A percentile compares a stretch with the other conserved stretches of the same genome.
phyloP scores from a whole-genome alignment of 148 eudicot genomes.

The Heliamphora exappendiculata region DNA sequence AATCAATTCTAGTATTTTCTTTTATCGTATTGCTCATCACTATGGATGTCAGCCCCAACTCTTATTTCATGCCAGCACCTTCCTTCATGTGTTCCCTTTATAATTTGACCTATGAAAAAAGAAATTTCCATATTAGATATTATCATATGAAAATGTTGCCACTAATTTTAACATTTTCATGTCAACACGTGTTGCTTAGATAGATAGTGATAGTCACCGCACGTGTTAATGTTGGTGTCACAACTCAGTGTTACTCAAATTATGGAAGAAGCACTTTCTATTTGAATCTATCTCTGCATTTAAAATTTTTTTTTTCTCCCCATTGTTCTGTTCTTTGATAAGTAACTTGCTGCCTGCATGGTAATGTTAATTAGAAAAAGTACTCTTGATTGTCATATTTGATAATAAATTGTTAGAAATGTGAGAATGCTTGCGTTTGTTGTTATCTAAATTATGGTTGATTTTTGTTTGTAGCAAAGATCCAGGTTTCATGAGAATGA shows the following conservation, averaged over 20 bases:
- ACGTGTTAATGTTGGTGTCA: not conserved
- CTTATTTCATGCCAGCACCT: not conserved
- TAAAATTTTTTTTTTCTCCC: not conserved
- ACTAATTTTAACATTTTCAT: not conserved
- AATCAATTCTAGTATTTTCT: not conserved
- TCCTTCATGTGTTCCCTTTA: not conserved
- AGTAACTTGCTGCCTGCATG: no score
- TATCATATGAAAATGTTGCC: not conserved
- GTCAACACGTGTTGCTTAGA: not conserved
- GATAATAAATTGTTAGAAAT: not conserved
- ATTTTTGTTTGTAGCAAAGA: conserved; percentile 58
- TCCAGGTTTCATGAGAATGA: conserved; percentile 89
- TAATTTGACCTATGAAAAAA: not conserved
- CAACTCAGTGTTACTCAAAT: not conserved
- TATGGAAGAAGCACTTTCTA: not conserved
- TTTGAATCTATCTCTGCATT: not conserved
- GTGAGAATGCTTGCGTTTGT: not conserved
- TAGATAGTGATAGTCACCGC: not conserved
- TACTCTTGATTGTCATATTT: not conserved
- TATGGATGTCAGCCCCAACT: not conserved
- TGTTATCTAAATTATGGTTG: conserved; percentile 3
- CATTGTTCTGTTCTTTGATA: not conserved
- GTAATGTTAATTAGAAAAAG: no score
- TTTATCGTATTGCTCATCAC: not conserved
- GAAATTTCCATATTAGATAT: not conserved